phyloP scores from a whole-genome alignment of 208 protist species.

The Lotmaria passim region DNA sequence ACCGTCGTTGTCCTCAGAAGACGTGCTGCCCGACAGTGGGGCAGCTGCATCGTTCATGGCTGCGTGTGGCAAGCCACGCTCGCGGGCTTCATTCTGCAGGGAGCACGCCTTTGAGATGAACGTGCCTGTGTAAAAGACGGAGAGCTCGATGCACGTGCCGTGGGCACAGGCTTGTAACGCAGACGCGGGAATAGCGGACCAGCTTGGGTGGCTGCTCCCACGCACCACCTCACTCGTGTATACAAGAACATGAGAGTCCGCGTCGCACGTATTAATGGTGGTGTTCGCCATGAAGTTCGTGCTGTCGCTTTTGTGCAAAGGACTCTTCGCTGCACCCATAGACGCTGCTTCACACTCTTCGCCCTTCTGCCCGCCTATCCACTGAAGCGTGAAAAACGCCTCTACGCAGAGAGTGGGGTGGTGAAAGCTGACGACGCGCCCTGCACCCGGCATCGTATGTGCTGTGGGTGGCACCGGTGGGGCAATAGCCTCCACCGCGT shows the following conservation, averaged over 20 bases:
- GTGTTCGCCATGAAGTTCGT: too few species aligned
- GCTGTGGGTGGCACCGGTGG: not conserved
- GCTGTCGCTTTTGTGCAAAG: too few species aligned
- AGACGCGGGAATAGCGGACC: constrained; percentile 18
- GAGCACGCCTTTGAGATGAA: constrained; percentile 12
- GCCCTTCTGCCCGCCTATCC: not conserved
- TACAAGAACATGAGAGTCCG: not conserved
- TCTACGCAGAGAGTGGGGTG: constrained; percentile 20
- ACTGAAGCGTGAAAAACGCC: constrained; percentile 7
- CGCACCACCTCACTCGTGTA: constrained; percentile 32
- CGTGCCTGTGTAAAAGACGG: constrained; percentile 27
- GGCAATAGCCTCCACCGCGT: not conserved
- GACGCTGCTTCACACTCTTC: not conserved
- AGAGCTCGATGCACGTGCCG: constrained; percentile 12
- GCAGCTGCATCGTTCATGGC: not conserved
- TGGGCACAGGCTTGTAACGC: constrained; percentile 3
- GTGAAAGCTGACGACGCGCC: constrained; percentile 19
- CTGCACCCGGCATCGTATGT: not conserved
- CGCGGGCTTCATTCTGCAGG: not conserved
- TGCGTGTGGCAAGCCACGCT: not conserved
- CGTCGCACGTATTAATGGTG: too few species aligned
- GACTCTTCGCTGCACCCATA: too few species aligned
- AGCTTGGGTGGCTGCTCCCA: constrained; percentile 31
- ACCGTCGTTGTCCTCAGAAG: not conserved
- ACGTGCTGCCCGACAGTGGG: too few species aligned